Base-by-base conservation (phyloP, 2,329 filamentous ascomycete genomes). In the Samsoniella hepiali region DNA sequence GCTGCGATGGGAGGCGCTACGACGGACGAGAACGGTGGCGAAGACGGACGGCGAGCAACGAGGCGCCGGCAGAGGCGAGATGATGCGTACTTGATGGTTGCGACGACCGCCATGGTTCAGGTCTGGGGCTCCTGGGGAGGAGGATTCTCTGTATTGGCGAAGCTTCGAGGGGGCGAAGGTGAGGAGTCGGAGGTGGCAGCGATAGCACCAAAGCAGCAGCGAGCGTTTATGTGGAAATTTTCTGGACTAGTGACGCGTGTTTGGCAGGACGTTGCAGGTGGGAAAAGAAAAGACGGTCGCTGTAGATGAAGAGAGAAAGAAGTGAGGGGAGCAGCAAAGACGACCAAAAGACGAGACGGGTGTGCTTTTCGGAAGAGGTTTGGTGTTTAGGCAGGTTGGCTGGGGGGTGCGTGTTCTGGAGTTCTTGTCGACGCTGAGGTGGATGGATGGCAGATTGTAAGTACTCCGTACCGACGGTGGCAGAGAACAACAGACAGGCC, bases 61-160 rank as follows among this genome's bases (percentile, higher is more conserved):
- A n/a, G 44, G 3, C 13, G 34, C 38, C 61, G 66, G 57, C 59
- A 65, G 63, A 55, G 66, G 66, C 66, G 66, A 60, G 64, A 55
- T 63, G 67, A 75, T 45, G 62, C 84, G 74, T 78, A 87, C 84
- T 87, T 87, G 78, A 87, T 87, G 71, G 84, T 87, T 80, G 84
- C 83, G 77, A 86, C 83, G 72, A 85, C 83, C 80, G 85, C 84
- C 75, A 79, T 83, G 76, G 72, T 77, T 72, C 70, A 71, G 74
- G 70, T 71, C 34, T 69, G 70, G 70, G 68, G 68, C 74, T 77
- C 77, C 73, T 75, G 74, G 67, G 65, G 68, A 72, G 75, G 77
- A 77, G 75, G 29, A 32, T 27, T 61, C 27, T 44, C 10, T 27
- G 58, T 61, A 61, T 61, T 49, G 22, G 58, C 49, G 58, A 61